A percentile compares a stretch with the other conserved stretches of the same genome.
Evolutionary conservation across 192 early-diverging fungal genomes (phyloP).

Genomic region (Pecoramyces ruminantium): DNA sequence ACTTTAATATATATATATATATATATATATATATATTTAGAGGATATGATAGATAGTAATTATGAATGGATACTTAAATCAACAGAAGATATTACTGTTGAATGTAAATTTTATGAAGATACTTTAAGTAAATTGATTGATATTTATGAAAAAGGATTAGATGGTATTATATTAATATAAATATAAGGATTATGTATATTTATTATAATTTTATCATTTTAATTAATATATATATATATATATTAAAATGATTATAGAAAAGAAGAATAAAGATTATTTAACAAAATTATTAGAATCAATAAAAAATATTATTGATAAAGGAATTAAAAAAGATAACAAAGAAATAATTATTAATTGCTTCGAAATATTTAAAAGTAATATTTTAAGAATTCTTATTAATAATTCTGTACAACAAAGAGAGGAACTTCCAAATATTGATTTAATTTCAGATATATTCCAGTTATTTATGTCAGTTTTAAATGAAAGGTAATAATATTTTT

Average conservation of each 20-base stretch:
- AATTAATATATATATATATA: too few species aligned
- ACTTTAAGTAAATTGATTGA: neutral
- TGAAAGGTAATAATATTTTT: neutral
- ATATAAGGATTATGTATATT: too few species aligned
- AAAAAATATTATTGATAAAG: neutral
- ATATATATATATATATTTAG: neutral
- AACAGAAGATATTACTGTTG: neutral
- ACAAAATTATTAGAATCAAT: neutral
- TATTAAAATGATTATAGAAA: neutral
- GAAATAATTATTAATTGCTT: neutral
- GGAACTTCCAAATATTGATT: neutral
- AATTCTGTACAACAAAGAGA: neutral
- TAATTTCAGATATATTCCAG: neutral
- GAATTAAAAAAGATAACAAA: neutral
- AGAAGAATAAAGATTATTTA: neutral
- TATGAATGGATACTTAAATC: neutral
- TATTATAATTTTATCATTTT: too few species aligned
- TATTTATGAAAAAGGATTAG: neutral
- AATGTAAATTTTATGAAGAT: neutral
- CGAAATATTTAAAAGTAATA: neutral
- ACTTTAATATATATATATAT: too few species aligned
- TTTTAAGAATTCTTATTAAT: neutral
- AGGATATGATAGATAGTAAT: neutral
- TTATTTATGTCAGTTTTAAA: neutral
- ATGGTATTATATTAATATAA: too few species aligned